Evolutionary conservation across 2,329 filamentous ascomycete species (phyloP), one percentile per base, ranked within the genome.

Genomic region (Penicillium italicum): DNA sequence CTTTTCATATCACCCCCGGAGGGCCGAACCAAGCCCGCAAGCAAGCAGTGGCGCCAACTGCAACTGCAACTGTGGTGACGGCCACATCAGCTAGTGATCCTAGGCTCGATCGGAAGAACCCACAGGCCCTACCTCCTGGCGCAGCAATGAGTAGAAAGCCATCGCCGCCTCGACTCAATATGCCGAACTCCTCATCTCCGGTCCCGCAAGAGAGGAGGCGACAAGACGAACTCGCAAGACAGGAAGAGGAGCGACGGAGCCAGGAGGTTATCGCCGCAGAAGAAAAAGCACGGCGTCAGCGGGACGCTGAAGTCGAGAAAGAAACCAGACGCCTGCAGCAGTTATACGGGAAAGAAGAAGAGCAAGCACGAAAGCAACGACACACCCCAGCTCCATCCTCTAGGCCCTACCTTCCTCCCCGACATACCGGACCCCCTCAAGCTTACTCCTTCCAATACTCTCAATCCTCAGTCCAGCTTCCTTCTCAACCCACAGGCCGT

Each of bases 311-410:
- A 51, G 79, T 90, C 11, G 85, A 96, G 34, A 84, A 85, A 41
- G 92, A 97, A 73, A 96, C 91, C 0, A 86, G 86, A 62, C 82
- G 91, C 0, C 76, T 97, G 8, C 77, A 80, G 54, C 79, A 76
- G 61, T 66, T 83, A 45, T 87, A 85, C 60, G 83, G 82, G 43
- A 63, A 68, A 54, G 71, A 79, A 65, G 72, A 77, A 59, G 53
- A 74, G 59, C 63, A 66, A 49, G 69, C 57, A 8, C 69, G 72
- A 30, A 60, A 52, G 31, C 62, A 62, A 36, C 56, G 46, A 8
- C 57, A 55, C 41, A 55, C 53, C 6, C 44, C 48, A 26, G 33
- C 40, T 24, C 41, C 57, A 43, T 47, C 60, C 26, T 28, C 62
- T 14, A 55, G 56, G 50, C 63, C 52, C 24, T 47, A 62, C 22